Evolutionary conservation across 768 basidiomycete genomes (phyloP), one percentile per base, ranked within the genome.

Genomic region (Panaeolus papilionaceus): DNA sequence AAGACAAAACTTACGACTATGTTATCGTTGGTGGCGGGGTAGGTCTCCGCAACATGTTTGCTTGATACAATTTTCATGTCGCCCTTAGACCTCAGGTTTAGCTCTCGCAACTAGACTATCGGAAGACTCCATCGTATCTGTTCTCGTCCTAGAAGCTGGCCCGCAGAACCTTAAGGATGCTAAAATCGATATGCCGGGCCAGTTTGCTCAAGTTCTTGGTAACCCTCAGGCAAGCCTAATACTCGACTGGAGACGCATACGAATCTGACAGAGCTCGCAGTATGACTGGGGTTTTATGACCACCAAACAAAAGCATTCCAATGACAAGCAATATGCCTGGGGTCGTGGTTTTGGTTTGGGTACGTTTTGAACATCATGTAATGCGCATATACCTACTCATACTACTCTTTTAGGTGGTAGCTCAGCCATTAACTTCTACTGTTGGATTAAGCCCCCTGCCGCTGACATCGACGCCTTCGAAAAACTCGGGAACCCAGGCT

Each of bases 401-500:
- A 37, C 18, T 23, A 5, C 23, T 26, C 42, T 14, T 33, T 38
- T 64, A 76, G 81, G 86, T 2, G 86, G 86, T 2, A 81, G 76
- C 64, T 85, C 85, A 0, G 72, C 72, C 4, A 78, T 85, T 37
- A 88, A 88, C 68, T 82, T 83, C 67, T 73, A 76, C 28, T 71
- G 70, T 12, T 79, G 78, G 79, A 68, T 70, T 33, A 75, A 77
- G 61, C 78, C 79, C 14, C 78, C 77, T 37, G 73, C 72, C 20
- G 63, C 51, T 2, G 79, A 78, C 54, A 66, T 77, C 26, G 75
- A 79, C 63, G 78, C 76, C 6, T 76, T 83, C 61, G 86, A 86
- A 70, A 76, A 77, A 63, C 76, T 88, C n/a, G 86, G 86, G 6
- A 87, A 87, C 66, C 77, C 79, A 0, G 86, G 86, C 5, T 88